Base-by-base conservation (phyloP, 1,284 basidiomycete species). In the Meira nashicola region DNA sequence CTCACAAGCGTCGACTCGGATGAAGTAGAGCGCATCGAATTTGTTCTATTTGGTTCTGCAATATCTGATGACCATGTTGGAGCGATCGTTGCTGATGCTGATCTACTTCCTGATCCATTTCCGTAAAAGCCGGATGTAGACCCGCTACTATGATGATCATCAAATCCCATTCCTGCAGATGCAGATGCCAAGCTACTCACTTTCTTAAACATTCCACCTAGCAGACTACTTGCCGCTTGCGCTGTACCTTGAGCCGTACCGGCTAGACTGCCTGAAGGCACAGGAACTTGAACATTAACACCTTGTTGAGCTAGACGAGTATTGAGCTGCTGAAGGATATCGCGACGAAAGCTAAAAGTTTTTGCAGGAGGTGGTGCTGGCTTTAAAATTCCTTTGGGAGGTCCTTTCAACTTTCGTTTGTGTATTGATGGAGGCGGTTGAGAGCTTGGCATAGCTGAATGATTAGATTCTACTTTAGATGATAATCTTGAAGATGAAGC, bases 251-350 rank as follows among this genome's bases (percentile, higher is more conserved):
- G 21, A 2, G 39, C 55, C 25, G 54, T 43, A 5, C 28, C 51
- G 21, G 15, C 33, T 4, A 55, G 54, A 17, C 40, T 46, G 2
- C 58, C 59, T 47, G 67, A 65, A 1, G 70, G 70, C 14, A 74
- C 55, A 4, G 75, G 74, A 0, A 77, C 70, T 43, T 73, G 68
- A 5, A 76, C 64, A 48, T 71, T 68, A 33, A 77, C 67, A n/a
- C 74, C 74, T 37, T 73, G 69, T 54, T 75, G 74, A 7, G 75
- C 74, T 10, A 77, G 67, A 25, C 72, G 64, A 28, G 66, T 66
- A 53, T 77, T 76, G 57, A 77, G 62, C 52, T 58, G 66, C 47
- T 75, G 70, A 8, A 76, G 59, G 21, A 74, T 67, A 47, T 74
- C 73, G 47, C 70, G 54, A 19, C 73, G 71, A 57, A 70, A 66